These are phyloP conservation scores for Hypocreales sp. DNA, from an alignment of 2,329 filamentous ascomycete genomes.

Conservation along the genomic window DNA sequence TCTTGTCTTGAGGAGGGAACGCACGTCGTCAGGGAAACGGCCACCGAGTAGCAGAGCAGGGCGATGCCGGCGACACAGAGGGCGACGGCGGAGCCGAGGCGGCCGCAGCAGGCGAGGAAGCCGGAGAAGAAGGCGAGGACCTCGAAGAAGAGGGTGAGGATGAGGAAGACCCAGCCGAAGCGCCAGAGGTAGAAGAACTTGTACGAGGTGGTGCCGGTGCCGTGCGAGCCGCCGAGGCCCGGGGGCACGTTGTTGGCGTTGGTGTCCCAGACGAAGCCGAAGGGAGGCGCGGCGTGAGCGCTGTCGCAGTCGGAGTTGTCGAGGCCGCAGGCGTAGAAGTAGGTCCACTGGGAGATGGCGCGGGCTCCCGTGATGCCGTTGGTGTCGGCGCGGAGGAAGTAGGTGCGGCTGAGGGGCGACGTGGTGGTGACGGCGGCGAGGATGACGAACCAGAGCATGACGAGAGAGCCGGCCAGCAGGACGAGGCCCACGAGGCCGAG, in stretches of 20 bases:
- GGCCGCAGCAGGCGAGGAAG: constrained; percentile 54
- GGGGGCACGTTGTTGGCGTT: constrained; percentile 26
- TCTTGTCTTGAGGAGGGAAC: constrained; percentile 17
- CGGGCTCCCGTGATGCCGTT: constrained; percentile 54
- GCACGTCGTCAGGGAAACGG: constrained; percentile 62
- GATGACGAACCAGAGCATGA: constrained; percentile 44
- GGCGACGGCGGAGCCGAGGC: constrained; percentile 53
- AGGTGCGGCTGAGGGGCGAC: constrained; percentile 55
- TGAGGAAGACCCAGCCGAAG: constrained; percentile 84
- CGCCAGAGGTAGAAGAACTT: constrained; percentile 73
- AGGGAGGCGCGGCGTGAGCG: constrained; percentile 45
- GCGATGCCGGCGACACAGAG: constrained; percentile 41
- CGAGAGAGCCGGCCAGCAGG: constrained; percentile 33
- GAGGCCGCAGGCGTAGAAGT: constrained; percentile 66
- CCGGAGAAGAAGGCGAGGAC: constrained; percentile 50
- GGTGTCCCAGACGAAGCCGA: constrained; percentile 55
- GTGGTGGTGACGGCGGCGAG: constrained; percentile 34
- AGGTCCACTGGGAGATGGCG: constrained; percentile 68
- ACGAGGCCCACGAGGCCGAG: constrained; percentile 27
- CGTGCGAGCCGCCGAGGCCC: constrained; percentile 33
- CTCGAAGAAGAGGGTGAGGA: constrained; percentile 72
- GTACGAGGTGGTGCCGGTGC: constrained; percentile 34
- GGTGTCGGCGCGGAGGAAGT: constrained; percentile 74
- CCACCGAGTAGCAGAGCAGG: constrained; percentile 53
- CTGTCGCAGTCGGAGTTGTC: constrained; percentile 48